Evolutionary conservation across 169 alveolate species (phyloP), one percentile per base, ranked within the genome.

Genomic region (Cryptosporidium xiaoi): DNA sequence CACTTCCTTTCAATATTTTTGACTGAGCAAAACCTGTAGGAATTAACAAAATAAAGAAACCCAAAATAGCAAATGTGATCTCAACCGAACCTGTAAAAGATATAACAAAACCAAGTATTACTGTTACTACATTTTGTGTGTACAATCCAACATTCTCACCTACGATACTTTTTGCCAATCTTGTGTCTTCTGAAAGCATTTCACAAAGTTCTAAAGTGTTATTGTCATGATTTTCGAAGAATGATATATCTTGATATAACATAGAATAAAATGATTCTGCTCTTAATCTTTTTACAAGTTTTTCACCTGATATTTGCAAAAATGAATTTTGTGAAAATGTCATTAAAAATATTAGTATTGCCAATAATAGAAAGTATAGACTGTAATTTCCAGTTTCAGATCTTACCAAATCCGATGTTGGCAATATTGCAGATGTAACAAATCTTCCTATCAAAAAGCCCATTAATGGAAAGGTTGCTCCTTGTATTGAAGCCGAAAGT

Each of bases 11-110:
- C 1, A 77, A 40, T 8, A 77, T 62, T 53, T 77, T 77, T 6
- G 71, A 56, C 29, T 77, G 87, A 77, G 69, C 69, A 60, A 16
- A 56, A 13, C 87, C 87, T 16, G 87, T 77, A 1, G 87, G 87
- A 15, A 77, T 77, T 24, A 77, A 46, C 6, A 77, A 20, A 44
- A 77, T 8, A 60, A 77, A 62, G 18, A 77, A 77, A 15, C 71
- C 71, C 18, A 62, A 50, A 10, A 77, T 77, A 16, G 46, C 64
- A 20, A 62, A 33, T 16, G 77, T 77, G 20, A 77, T 58, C 29
- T 77, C 87, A 0, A 44, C 18, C 8, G 87, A 77, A 62, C 87
- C 51, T n/a, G 77, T 60, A 16, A 77, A 77, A 4, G 87, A 56
- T 12, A 77, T 60, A 8, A 62, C 64, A 77, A 77, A 60, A 20